phyloP scores from a whole-genome alignment of 2,329 filamentous ascomycete genomes.

The Cladosporium sp. region DNA sequence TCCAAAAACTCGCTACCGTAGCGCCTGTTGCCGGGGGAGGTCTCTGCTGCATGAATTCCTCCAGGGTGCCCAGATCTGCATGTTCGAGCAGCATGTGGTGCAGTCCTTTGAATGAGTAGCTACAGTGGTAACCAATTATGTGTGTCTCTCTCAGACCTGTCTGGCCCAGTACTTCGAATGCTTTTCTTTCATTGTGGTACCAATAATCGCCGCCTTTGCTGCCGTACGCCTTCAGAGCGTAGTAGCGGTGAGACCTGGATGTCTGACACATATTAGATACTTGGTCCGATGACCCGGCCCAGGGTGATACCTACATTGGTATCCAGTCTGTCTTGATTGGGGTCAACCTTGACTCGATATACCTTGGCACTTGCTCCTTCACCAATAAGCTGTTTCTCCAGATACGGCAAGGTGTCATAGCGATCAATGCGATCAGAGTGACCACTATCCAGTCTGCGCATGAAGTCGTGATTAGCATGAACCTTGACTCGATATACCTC shows the following conservation, averaged over 20 bases:
- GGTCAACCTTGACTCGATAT: too few species aligned
- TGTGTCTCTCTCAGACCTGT: neutral
- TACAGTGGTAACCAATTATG: slow-evolving; percentile 32
- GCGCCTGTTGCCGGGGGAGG: slow-evolving; percentile 23
- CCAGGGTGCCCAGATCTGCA: slow-evolving; percentile 38
- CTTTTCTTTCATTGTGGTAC: neutral
- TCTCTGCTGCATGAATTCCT: slow-evolving; percentile 34
- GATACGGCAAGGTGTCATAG: too few species aligned
- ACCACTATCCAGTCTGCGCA: too few species aligned
- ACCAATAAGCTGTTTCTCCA: too few species aligned
- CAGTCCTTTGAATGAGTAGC: slow-evolving; percentile 28
- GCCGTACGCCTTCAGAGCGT: slow-evolving; percentile 20
- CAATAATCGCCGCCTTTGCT: neutral
- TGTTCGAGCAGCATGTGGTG: slow-evolving; percentile 40
- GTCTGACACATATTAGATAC: too few species aligned
- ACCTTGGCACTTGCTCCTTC: too few species aligned
- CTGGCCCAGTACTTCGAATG: neutral
- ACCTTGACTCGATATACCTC: slow-evolving; percentile 6
- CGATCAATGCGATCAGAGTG: too few species aligned
- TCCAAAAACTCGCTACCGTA: slow-evolving; percentile 38
- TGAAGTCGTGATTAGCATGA: slow-evolving; percentile 14
- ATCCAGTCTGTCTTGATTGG: too few species aligned
- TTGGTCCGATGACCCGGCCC: too few species aligned
- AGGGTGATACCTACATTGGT: too few species aligned
- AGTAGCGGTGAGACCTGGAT: slow-evolving; percentile 1